Base-by-base conservation (phyloP, 2,329 filamentous ascomycete genomes). In the Colletotrichum falcatum region DNA sequence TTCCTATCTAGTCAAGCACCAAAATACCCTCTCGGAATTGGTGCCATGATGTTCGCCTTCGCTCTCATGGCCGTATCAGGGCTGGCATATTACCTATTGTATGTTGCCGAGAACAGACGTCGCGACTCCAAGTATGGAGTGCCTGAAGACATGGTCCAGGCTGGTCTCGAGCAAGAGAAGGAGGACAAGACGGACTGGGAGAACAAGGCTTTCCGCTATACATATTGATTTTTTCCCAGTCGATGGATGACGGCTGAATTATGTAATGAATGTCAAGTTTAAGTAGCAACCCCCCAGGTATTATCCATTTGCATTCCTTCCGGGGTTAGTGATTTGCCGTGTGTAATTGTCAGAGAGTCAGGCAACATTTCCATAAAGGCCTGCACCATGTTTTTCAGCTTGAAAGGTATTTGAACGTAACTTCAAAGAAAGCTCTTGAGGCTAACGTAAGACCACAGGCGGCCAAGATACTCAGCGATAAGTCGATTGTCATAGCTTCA, bases 21-120 rank as follows among this genome's bases (percentile, higher is more conserved):
- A 0, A 70, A 72, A 2, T 79, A 79, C 30, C 67, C 68, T 0
- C 73, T 79, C 0, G 78, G 78, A 0, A 79, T 79, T 9, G 70
- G 73, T 1, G 69, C 74, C 0, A 76, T 79, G 70, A 68, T 79
- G 8, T 76, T 65, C 12, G 75, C 76, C 0, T 79, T 79, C n/a
- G 73, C 74, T 0, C 51, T 77, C 1, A 76, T 77, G 71, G 75
- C 74, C 0, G 71, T 63, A 0, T 70, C 68, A 0, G 77, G 77
- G 0, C 7, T 77, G 0, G 61, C 55, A 0, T 78, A 78, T 3
- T 77, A 72, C 5, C 3, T 74, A 0, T 39, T 78, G 0, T 78
- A 75, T 20, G 33, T 70, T 0, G 18, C 64, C 1, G 77, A 78
- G 33, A 78, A 78, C 2, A 78, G 75, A 61, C 70, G 51, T 0